Conservation (phyloP, 345 rosid species). For the Draba incana region DNA sequence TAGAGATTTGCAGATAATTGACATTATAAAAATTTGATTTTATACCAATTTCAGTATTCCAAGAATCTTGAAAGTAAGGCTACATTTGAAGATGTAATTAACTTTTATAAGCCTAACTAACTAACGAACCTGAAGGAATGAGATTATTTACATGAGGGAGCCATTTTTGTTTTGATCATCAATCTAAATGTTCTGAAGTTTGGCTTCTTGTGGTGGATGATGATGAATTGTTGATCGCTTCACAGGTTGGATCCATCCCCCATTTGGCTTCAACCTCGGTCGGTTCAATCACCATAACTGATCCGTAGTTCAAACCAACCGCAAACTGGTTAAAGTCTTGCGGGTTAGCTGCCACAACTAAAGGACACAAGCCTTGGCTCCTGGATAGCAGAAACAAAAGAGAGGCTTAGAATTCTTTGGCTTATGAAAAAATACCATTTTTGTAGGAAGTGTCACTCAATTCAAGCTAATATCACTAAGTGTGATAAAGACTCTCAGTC, state of each 20-base stretch:
- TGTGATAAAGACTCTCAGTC: too few relatives aligned
- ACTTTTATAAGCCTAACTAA: slow-evolving; percentile 16
- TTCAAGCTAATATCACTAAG: too few relatives aligned
- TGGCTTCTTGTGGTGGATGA: slow-evolving; percentile 86
- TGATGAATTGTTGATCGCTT: slow-evolving; percentile 57
- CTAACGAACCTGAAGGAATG: background rate
- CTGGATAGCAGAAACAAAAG: slow-evolving; percentile 40
- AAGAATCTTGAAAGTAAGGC: background rate
- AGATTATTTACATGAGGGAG: slow-evolving; percentile 10
- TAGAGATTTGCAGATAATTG: background rate
- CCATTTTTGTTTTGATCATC: slow-evolving; percentile 45
- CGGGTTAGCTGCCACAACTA: slow-evolving; percentile 81
- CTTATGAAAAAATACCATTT: background rate
- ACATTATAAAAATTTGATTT: slow-evolving; percentile 18
- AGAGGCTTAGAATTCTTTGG: background rate
- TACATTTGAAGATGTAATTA: slow-evolving; percentile 13
- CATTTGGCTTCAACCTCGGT: slow-evolving; percentile 69
- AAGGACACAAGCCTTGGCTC: slow-evolving; percentile 64
- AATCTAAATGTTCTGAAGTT: slow-evolving; percentile 66
- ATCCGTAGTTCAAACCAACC: slow-evolving; percentile 67
- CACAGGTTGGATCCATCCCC: slow-evolving; percentile 64
- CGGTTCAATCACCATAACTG: slow-evolving; percentile 79
- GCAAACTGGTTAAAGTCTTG: slow-evolving; percentile 76
- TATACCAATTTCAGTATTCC: slow-evolving; percentile 9
- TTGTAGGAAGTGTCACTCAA: too few relatives aligned